phyloP scores from a whole-genome alignment of 441 rosid genomes.

The Hura crepitans region DNA sequence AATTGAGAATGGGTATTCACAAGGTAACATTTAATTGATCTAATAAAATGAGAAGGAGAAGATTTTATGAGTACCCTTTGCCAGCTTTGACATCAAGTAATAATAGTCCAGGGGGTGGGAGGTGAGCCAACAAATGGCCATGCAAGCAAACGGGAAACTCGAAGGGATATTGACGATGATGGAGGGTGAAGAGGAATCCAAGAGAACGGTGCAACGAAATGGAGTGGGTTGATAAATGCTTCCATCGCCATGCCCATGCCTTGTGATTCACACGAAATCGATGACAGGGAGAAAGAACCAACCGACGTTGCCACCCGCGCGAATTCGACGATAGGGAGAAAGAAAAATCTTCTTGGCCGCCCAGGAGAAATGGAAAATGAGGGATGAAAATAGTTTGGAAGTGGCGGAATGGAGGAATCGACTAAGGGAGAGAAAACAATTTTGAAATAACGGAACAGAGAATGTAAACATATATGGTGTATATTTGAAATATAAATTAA shows the following conservation, averaged over 20 bases:
- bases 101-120: slow-evolving; percentile 20
- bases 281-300: too few relatives aligned
- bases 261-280: too few relatives aligned
- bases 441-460: too few relatives aligned
- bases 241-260: slow-evolving; percentile 8
- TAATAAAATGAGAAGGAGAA: neutral
- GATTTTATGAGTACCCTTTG: slow-evolving; percentile 34
- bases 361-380: too few relatives aligned
- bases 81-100: slow-evolving; percentile 46
- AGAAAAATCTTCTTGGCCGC: too few relatives aligned
- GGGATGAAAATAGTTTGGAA: too few relatives aligned
- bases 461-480: too few relatives aligned
- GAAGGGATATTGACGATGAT: slow-evolving; percentile 18
- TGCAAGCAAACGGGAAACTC: slow-evolving; percentile 16
- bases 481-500: too few relatives aligned
- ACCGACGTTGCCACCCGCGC: too few relatives aligned
- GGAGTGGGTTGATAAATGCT: slow-evolving; percentile 22
- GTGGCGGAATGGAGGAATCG: too few relatives aligned
- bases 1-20: neutral
- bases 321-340: too few relatives aligned
- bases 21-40: neutral
- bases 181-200: slow-evolving; percentile 27
- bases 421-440: too few relatives aligned
- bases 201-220: slow-evolving; percentile 14
- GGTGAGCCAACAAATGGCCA: slow-evolving; percentile 18